phyloP scores from a whole-genome alignment of 2,329 filamentous ascomycete species.

The Epicoccum sorghinum region DNA sequence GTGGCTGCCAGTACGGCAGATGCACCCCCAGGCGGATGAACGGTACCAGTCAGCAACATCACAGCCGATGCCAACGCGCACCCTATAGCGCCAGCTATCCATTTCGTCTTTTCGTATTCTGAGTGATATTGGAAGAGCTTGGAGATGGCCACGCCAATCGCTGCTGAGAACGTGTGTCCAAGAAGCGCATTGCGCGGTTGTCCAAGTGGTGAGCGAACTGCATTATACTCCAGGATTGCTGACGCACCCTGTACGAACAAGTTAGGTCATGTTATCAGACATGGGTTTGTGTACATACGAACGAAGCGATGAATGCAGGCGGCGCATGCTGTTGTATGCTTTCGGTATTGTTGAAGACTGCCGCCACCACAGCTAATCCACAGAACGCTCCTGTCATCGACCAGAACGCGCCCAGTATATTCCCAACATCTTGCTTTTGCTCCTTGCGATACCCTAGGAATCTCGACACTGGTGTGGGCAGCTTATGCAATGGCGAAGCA shows the following conservation, averaged over 20 bases:
- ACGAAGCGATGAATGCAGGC: constrained; percentile 52
- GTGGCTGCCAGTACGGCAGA: constrained; percentile 55
- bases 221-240: constrained; percentile 56
- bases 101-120: constrained; percentile 48
- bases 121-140: constrained; percentile 53
- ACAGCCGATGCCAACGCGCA: constrained; percentile 52
- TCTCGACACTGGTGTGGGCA: constrained; percentile 71
- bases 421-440: constrained; percentile 49
- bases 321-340: constrained; percentile 48
- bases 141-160: constrained; percentile 52
- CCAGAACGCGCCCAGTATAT: constrained; percentile 50
- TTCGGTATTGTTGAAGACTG: constrained; percentile 49
- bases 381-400: constrained; percentile 53
- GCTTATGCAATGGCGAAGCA: constrained; percentile 64
- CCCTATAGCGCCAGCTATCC: constrained; percentile 53
- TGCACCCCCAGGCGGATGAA: constrained; percentile 58
- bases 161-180: constrained; percentile 53
- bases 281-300: constrained; percentile 37
- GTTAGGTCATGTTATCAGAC: neutral
- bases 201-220: constrained; percentile 54
- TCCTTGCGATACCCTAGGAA: constrained; percentile 62
- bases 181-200: constrained; percentile 56
- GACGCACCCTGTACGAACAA: constrained; percentile 48
- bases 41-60: constrained; percentile 56
- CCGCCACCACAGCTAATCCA: constrained; percentile 51